Evolutionary conservation across 2,329 filamentous ascomycete species (phyloP).

Genomic region (Epichloe festucae): DNA sequence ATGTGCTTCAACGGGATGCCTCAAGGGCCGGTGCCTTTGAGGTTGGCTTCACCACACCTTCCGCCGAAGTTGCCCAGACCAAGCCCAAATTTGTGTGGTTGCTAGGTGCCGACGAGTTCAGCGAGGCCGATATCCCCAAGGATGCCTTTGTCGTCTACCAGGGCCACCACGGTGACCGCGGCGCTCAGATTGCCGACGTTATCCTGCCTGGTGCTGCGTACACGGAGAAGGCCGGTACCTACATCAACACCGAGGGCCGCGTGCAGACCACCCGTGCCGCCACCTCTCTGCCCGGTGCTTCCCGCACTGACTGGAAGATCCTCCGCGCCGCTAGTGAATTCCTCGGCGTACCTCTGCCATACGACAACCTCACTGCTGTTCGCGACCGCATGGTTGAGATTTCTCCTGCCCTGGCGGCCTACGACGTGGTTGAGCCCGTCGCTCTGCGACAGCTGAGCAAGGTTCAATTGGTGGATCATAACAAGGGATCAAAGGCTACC

Average conservation of each 20-base stretch:
- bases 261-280: constrained; percentile 89
- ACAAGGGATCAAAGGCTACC: constrained; percentile 70
- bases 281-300: constrained; percentile 75
- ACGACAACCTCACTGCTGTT: constrained; percentile 81
- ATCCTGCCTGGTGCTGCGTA: constrained; percentile 90
- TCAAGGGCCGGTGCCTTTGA: constrained; percentile 91
- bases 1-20: constrained; percentile 85
- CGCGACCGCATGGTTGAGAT: constrained; percentile 93
- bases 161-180: constrained; percentile 91
- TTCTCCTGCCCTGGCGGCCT: constrained; percentile 75
- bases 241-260: constrained; percentile 94
- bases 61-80: constrained; percentile 65
- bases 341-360: constrained; percentile 73
- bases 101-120: constrained; percentile 85
- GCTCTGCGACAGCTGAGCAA: constrained; percentile 67
- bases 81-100: constrained; percentile 95
- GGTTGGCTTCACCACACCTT: constrained; percentile 85
- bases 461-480: constrained; percentile 90
- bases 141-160: constrained; percentile 96
- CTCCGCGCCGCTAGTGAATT: constrained; percentile 88
- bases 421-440: constrained; percentile 80
- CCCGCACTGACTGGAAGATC: constrained; percentile 98
- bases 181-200: constrained; percentile 85
- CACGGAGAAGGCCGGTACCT: constrained; percentile 92
- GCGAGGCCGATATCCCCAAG: constrained; percentile 77